Conservation (phyloP, 768 basidiomycete genomes). For the Stropharia rugosoannulata region DNA sequence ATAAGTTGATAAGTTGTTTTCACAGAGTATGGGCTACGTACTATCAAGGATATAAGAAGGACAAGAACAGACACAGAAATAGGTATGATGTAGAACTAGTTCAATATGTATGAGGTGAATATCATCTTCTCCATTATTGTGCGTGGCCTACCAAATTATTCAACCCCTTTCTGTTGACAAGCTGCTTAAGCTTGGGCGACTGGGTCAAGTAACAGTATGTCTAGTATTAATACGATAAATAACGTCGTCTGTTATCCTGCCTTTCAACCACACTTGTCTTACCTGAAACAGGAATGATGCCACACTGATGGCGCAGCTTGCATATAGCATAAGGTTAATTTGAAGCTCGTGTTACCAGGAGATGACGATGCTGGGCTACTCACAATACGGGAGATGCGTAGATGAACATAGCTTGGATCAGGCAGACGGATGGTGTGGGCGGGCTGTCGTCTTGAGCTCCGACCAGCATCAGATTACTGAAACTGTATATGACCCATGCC, state of each 20-base stretch:
- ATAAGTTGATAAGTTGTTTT: background rate
- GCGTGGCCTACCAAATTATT: too few species aligned
- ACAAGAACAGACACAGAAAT: background rate
- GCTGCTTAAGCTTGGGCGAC: too few species aligned
- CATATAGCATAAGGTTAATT: background rate
- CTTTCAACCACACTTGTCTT: background rate
- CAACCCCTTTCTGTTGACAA: too few species aligned
- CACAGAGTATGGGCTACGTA: background rate
- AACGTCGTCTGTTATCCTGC: background rate
- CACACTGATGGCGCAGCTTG: background rate
- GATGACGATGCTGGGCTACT: background rate
- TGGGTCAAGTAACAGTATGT: background rate
- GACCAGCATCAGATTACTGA: background rate
- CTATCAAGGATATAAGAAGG: background rate
- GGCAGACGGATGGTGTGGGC: background rate
- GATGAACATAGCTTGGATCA: background rate
- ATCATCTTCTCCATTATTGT: too few species aligned
- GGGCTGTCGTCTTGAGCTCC: background rate
- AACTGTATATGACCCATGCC: background rate
- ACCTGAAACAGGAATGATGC: background rate
- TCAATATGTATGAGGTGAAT: background rate
- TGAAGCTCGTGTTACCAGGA: background rate
- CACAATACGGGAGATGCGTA: constrained; percentile 1
- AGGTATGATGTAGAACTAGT: background rate
- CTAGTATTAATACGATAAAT: background rate